Evolutionary conservation across 106 monocot species (phyloP).

Genomic region (Dactylorhiza incarnata): DNA sequence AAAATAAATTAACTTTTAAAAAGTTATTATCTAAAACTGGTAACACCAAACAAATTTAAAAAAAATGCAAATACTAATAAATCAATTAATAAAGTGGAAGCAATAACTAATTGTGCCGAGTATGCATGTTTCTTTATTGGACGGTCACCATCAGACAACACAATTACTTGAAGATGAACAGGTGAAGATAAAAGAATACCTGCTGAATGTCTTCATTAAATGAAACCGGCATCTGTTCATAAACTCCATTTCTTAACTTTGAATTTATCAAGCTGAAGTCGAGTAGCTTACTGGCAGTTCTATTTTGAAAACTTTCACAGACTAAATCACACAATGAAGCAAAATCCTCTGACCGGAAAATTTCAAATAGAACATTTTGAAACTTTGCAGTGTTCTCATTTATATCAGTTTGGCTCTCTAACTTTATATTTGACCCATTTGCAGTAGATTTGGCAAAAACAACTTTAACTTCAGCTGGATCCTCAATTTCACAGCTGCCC

Average conservation of each 20-base stretch:
- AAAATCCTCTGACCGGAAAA: constrained; percentile 69
- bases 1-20: too few species aligned
- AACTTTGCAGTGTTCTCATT: constrained; percentile 42
- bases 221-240: constrained; percentile 34
- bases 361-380: constrained; percentile 35
- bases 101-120: too few species aligned
- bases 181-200: constrained; percentile 26
- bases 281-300: constrained; percentile 25
- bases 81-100: too few species aligned
- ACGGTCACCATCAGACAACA: not conserved
- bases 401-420: constrained; percentile 10
- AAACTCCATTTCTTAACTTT: constrained; percentile 53
- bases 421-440: constrained; percentile 10
- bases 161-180: not conserved
- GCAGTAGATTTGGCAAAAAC: not conserved
- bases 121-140: too few species aligned
- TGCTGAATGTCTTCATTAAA: constrained; percentile 63
- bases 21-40: too few species aligned
- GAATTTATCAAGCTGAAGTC: constrained; percentile 45
- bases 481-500: constrained; percentile 4
- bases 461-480: not conserved
- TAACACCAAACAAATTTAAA: too few species aligned
- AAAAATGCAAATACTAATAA: too few species aligned
- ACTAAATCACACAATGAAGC: constrained; percentile 61
- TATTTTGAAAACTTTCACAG: constrained; percentile 36